A percentile compares a stretch with the other conserved stretches of the same genome.
phyloP scores from a whole-genome alignment of 2,329 filamentous ascomycete genomes.

The Phyllosticta paracitricarpa region DNA sequence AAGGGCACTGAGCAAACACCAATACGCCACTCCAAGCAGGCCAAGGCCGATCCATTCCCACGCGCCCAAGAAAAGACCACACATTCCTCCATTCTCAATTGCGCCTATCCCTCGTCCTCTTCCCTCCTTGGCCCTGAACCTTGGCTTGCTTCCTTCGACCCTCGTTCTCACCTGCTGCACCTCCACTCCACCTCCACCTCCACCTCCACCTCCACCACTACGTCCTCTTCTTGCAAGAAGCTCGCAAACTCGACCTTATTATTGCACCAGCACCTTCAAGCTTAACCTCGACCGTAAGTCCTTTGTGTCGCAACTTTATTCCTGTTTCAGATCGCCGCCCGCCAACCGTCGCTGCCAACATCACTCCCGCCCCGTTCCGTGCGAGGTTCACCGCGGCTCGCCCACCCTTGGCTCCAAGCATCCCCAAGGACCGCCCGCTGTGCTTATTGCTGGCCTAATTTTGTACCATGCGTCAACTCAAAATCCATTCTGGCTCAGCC shows the following conservation, averaged over 20 bases:
- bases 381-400: slow-evolving; percentile 3
- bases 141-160: neutral
- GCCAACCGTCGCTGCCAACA: neutral
- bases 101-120: slow-evolving; percentile 3
- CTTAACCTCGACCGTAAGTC: slow-evolving; percentile 1
- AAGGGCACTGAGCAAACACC: neutral
- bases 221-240: neutral
- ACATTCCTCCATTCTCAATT: slow-evolving; percentile 6
- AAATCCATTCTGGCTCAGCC: slow-evolving; percentile 9
- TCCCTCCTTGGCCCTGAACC: neutral
- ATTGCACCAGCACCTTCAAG: neutral
- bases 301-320: neutral
- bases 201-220: neutral
- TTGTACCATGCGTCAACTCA: slow-evolving; percentile 7
- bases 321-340: neutral
- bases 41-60: slow-evolving; percentile 12
- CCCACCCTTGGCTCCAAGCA: slow-evolving; percentile 2
- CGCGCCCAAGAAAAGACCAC: slow-evolving; percentile 9
- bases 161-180: neutral
- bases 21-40: slow-evolving; percentile 9
- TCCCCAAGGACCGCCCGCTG: neutral
- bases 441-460: slow-evolving; percentile 11
- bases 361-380: slow-evolving; percentile 3
- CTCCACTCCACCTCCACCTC: neutral
- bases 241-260: too few species aligned